Evolutionary conservation across 2,329 filamentous ascomycete genomes (phyloP).

Genomic region (Colletotrichum sp.): DNA sequence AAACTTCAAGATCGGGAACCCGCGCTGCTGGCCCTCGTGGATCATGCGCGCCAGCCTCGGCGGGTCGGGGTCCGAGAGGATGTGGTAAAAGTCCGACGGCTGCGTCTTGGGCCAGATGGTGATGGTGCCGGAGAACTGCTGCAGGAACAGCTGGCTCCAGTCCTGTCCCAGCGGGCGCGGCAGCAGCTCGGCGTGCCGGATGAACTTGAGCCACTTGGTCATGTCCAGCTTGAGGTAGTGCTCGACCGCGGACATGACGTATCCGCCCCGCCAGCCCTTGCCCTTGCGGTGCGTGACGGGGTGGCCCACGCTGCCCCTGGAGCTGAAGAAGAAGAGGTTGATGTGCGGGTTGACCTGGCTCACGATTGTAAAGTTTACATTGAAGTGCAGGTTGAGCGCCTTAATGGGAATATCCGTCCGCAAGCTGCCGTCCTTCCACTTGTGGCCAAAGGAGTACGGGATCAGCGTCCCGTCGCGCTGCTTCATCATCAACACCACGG

Average conservation of each 20-base stretch:
- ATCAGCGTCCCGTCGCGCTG: constrained; percentile 75
- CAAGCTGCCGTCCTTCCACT: constrained; percentile 97
- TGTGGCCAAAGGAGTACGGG: constrained; percentile 96
- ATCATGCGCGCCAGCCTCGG: constrained; percentile 85
- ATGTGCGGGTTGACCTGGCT: constrained; percentile 94
- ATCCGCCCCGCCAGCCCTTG: constrained; percentile 94
- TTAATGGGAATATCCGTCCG: constrained; percentile 96
- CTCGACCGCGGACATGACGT: constrained; percentile 88
- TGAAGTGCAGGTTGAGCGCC: constrained; percentile 94
- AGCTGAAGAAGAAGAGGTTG: constrained; percentile 98
- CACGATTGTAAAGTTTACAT: constrained; percentile 96
- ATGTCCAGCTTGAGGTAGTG: constrained; percentile 96
- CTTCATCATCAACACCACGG: constrained; percentile 93
- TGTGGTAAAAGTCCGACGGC: constrained; percentile 81
- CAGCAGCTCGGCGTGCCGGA: constrained; percentile 89
- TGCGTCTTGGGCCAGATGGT: constrained; percentile 93
- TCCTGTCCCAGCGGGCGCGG: constrained; percentile 92
- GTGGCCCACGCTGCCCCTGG: constrained; percentile 86
- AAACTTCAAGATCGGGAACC: constrained; percentile 92
- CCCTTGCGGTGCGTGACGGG: constrained; percentile 94
- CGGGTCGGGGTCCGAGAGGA: constrained; percentile 82
- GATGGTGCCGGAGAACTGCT: constrained; percentile 91
- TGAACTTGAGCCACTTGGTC: constrained; percentile 96
- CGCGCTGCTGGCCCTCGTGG: constrained; percentile 84
- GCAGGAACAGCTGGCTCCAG: constrained; percentile 96